phyloP scores from a whole-genome alignment of 495 filamentous ascomycete species.

The Penicillium manginii region DNA sequence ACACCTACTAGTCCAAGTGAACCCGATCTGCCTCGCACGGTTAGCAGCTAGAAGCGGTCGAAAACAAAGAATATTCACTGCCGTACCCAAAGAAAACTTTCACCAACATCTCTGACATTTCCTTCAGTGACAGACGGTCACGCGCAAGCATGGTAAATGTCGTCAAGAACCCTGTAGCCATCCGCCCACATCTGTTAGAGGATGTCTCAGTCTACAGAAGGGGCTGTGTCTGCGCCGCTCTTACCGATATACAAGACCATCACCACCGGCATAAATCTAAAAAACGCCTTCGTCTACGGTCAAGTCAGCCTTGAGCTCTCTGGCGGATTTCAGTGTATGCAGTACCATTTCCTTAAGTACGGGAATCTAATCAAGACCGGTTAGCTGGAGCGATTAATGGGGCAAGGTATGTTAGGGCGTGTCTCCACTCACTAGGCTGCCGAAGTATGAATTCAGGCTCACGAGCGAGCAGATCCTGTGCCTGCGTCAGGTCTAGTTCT shows the following conservation, averaged over 20 bases:
- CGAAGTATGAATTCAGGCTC: slow-evolving; percentile 90
- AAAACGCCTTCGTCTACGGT: slow-evolving; percentile 77
- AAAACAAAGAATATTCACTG: slow-evolving; percentile 36
- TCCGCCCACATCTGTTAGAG: slow-evolving; percentile 21
- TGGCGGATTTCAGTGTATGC: not conserved
- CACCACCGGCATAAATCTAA: slow-evolving; percentile 90
- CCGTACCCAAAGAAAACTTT: slow-evolving; percentile 76
- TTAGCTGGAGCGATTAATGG: slow-evolving; percentile 27
- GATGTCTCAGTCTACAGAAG: not conserved
- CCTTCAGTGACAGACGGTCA: slow-evolving; percentile 67
- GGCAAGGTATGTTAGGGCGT: not conserved
- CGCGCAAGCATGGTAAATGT: slow-evolving; percentile 89
- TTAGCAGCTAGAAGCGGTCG: slow-evolving; percentile 40
- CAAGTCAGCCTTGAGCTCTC: slow-evolving; percentile 35
- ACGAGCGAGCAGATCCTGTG: slow-evolving; percentile 80
- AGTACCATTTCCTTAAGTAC: slow-evolving; percentile 85
- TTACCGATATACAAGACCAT: slow-evolving; percentile 75
- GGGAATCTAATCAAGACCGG: slow-evolving; percentile 59
- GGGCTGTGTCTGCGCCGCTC: slow-evolving; percentile 23
- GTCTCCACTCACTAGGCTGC: slow-evolving; percentile 60
- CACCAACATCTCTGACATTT: slow-evolving; percentile 87
- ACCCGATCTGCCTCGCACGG: slow-evolving; percentile 58
- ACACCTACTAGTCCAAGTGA: slow-evolving; percentile 78
- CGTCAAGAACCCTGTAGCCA: slow-evolving; percentile 77
- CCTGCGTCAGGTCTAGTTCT: slow-evolving; percentile 21